A percentile compares a stretch with the other conserved stretches of the same genome.
Conservation (phyloP, 179 eudicot species). For the Spinacia oleracea region DNA sequence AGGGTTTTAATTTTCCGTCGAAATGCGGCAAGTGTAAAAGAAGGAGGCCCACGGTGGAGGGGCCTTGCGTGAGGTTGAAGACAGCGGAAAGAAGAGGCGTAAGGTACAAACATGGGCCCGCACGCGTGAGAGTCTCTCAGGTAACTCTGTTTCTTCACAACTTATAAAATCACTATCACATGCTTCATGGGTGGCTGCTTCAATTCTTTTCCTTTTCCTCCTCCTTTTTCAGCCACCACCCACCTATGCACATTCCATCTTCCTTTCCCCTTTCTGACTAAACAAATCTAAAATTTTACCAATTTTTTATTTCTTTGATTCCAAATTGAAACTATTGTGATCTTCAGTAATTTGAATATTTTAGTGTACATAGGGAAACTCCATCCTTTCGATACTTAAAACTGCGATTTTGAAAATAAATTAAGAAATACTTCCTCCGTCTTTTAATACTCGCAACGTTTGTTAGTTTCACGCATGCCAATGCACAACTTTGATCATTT, state of each 20-base stretch:
- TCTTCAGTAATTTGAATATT: too few relatives aligned
- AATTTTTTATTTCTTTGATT: neutral
- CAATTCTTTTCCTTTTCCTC: neutral
- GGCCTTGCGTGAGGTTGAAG: slow-evolving; percentile 28
- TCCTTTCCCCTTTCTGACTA: neutral
- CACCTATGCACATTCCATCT: neutral
- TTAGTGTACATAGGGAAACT: too few relatives aligned
- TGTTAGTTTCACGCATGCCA: too few relatives aligned
- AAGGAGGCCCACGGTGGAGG: slow-evolving; percentile 18
- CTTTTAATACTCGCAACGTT: too few relatives aligned
- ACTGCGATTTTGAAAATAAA: too few relatives aligned
- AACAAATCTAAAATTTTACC: neutral
- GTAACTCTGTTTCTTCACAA: neutral
- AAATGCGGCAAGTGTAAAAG: too few relatives aligned
- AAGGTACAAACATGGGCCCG: slow-evolving; percentile 14
- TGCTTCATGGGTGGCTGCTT: neutral
- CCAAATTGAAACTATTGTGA: neutral
- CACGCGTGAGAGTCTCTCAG: slow-evolving; percentile 23
- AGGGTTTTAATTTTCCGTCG: too few relatives aligned
- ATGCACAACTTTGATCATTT: too few relatives aligned
- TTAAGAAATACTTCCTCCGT: too few relatives aligned
- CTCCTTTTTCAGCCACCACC: slow-evolving; percentile 6
- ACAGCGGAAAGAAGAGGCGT: slow-evolving; percentile 12
- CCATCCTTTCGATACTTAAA: too few relatives aligned
- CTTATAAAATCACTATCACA: too few relatives aligned